phyloP scores from a whole-genome alignment of 2,329 filamentous ascomycete genomes.

The Penicillium freii region DNA sequence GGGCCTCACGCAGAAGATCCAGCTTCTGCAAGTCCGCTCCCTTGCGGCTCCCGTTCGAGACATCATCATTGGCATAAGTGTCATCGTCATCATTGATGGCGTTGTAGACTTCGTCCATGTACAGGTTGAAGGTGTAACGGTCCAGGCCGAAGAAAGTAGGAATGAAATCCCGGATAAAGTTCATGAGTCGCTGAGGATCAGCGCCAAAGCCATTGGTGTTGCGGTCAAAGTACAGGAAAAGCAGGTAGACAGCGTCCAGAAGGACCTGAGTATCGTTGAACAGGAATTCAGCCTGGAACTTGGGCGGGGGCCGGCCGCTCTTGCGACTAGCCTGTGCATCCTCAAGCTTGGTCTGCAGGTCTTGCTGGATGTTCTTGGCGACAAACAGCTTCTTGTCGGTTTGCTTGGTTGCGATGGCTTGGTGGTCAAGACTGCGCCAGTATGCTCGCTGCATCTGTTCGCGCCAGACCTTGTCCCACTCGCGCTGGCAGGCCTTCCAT shows the following conservation, averaged over 20 bases:
- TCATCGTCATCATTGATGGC: constrained; percentile 72
- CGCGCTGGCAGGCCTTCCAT: constrained; percentile 93
- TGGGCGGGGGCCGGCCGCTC: constrained; percentile 58
- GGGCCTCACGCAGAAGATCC: constrained; percentile 75
- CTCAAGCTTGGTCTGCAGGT: constrained; percentile 89
- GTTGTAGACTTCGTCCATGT: constrained; percentile 66
- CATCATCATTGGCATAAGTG: constrained; percentile 75
- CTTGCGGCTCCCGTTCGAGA: constrained; percentile 67
- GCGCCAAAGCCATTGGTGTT: constrained; percentile 51
- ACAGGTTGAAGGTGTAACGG: constrained; percentile 65
- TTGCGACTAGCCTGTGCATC: constrained; percentile 75
- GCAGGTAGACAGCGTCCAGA: constrained; percentile 49
- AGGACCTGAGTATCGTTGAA: constrained; percentile 71
- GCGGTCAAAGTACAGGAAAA: constrained; percentile 49
- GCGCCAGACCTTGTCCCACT: constrained; percentile 99
- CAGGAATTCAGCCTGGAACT: constrained; percentile 71
- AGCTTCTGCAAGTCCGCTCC: constrained; percentile 67
- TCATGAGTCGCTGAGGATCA: constrained; percentile 70
- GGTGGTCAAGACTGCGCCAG: constrained; percentile 93
- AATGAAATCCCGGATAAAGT: constrained; percentile 75
- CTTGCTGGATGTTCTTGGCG: constrained; percentile 82
- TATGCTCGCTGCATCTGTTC: constrained; percentile 93
- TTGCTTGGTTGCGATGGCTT: constrained; percentile 84
- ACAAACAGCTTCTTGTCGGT: constrained; percentile 90
- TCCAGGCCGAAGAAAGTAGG: constrained; percentile 74